A percentile compares a stretch with the other conserved stretches of the same genome.
Evolutionary conservation across 305 asterid genomes (phyloP).

Genomic region (Ilex paraguariensis): DNA sequence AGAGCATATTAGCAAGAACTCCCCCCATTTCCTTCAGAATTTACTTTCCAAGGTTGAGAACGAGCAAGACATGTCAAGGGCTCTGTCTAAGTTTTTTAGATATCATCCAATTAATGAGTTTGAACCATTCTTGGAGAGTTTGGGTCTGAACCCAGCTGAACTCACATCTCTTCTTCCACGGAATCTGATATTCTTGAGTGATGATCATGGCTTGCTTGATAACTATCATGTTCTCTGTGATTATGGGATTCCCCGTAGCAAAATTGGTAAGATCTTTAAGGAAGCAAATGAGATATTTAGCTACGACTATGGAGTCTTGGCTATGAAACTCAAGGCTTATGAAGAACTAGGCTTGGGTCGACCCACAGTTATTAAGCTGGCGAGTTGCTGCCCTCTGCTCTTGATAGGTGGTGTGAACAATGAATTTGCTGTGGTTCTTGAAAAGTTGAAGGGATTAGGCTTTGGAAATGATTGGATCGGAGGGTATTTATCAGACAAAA

Average conservation of each 20-base stretch:
- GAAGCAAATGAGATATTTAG: conserved; percentile 57
- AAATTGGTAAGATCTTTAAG: conserved; percentile 57
- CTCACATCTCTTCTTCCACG: conserved; percentile 48
- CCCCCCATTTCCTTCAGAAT: conserved; percentile 49
- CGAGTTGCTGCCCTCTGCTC: conserved; percentile 52
- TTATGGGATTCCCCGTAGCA: conserved; percentile 54
- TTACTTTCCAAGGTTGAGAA: conserved; percentile 39
- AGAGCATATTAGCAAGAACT: conserved; percentile 64
- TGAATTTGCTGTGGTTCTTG: conserved; percentile 38
- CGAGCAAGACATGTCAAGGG: conserved; percentile 25
- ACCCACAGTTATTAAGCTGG: conserved; percentile 44
- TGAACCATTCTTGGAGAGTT: conserved; percentile 81
- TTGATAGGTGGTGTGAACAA: conserved; percentile 29
- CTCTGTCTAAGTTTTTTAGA: conserved; percentile 55
- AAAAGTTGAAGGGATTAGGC: conserved; percentile 36
- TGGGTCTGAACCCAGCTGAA: conserved; percentile 60
- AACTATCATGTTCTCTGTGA: conserved; percentile 65
- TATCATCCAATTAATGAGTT: conserved; percentile 83
- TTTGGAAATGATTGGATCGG: conserved; percentile 50
- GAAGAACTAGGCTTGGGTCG: conserved; percentile 48
- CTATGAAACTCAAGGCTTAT: conserved; percentile 39
- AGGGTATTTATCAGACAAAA: conserved; percentile 36
- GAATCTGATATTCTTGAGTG: conserved; percentile 58
- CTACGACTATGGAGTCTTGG: conserved; percentile 42
- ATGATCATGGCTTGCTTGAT: conserved; percentile 61